phyloP scores from a whole-genome alignment of 1,284 basidiomycete genomes.

The Trichosporon asahii region DNA sequence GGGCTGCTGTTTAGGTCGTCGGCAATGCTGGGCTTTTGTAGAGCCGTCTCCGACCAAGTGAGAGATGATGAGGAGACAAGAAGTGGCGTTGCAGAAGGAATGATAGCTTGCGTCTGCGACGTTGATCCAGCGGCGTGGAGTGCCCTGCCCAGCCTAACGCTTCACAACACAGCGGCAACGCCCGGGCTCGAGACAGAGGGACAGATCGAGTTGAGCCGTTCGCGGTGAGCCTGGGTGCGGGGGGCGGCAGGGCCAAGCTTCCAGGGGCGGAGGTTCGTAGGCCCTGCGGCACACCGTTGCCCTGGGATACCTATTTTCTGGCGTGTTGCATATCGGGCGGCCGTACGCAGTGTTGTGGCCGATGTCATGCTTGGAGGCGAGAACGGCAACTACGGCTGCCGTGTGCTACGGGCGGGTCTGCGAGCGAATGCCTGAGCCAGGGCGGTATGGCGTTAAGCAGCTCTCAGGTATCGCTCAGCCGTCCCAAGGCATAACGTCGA shows the following conservation, averaged over 20 bases:
- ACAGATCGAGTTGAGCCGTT: background rate
- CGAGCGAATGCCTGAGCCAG: background rate
- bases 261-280: background rate
- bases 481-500: no score
- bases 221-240: background rate
- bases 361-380: background rate
- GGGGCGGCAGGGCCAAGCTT: no score
- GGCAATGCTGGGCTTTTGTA: background rate
- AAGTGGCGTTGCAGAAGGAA: background rate
- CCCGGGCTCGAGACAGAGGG: background rate
- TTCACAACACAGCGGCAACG: background rate
- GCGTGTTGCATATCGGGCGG: background rate
- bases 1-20: background rate
- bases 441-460: background rate
- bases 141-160: background rate
- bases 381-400: no score
- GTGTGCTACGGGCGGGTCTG: no score
- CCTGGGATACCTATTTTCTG: background rate
- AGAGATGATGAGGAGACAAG: background rate
- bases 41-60: background rate
- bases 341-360: background rate
- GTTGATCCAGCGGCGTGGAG: background rate
- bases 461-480: background rate
- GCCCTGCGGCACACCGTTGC: background rate
- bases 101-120: background rate